Evolutionary conservation across 2,329 filamentous ascomycete genomes (phyloP), one percentile per base, ranked within the genome.

Genomic region (Magnaporthiopsis rhizophila): DNA sequence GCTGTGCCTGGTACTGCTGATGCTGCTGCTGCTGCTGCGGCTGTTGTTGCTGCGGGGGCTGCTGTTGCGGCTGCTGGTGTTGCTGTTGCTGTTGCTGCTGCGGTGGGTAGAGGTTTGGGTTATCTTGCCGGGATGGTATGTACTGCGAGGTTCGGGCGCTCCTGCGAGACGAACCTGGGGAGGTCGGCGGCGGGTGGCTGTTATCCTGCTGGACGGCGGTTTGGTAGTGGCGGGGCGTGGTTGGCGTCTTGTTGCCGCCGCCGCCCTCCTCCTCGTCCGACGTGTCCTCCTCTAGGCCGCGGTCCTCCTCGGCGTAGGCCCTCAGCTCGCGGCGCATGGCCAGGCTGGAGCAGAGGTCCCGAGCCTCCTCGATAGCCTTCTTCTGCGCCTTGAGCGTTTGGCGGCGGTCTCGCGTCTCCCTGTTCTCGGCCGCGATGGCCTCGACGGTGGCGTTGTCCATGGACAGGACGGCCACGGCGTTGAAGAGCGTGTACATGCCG

Each of bases 311-410:
- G 30, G 70, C 70, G 30, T 71, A 72, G 26, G 38, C 61, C 26
- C 81, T 74, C 24, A 83, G 68, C 66, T 83, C 81, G 67, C 81
- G 83, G 56, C 81, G 75, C 81, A 83, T 83, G 9, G 81, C 81
- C 21, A 83, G 72, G 64, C 75, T 76, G 58, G 80, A 80, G 66
- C 81, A 83, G 28, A 82, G 78, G 61, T 77, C 78, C 63, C 77
- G 77, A 34, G 80, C 80, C 66, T 83, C 80, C 58, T 82, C 79
- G 62, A 83, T 82, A 1, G 80, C 79, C 67, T 76, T 74, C 74
- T 80, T 81, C 69, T 82, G 80, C 24, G 71, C 69, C 72, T 80
- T 81, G 63, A 83, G 75, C 0, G 77, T 74, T 66, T 78, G 72
- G 62, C 81, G 76, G n/a, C 79, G 73, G 36, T 83, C 80, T 5